phyloP scores from a whole-genome alignment of 2,329 filamentous ascomycete genomes.

The Plectosphaerella cucumerina region DNA sequence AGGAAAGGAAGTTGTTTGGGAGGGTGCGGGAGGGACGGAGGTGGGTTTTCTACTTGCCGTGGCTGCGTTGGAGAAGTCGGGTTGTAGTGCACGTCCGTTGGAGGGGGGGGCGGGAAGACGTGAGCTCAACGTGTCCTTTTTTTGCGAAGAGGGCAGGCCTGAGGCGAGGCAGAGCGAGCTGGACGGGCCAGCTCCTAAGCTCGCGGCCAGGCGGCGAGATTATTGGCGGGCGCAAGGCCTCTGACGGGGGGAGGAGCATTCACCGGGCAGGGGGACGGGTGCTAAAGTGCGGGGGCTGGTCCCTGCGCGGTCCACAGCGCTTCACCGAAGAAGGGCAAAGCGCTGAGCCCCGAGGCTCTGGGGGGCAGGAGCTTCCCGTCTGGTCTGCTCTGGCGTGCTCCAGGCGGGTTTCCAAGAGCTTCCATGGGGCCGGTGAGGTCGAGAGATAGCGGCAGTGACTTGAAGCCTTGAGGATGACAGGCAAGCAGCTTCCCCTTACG shows the following conservation, averaged over 20 bases:
- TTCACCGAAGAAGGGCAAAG: background rate
- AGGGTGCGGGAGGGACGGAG: slow-evolving; percentile 7
- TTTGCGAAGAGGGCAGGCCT: slow-evolving; percentile 11
- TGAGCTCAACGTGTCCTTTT: slow-evolving; percentile 17
- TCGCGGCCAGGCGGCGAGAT: too few species aligned
- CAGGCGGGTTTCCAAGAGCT: slow-evolving; percentile 1
- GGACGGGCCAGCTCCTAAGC: too few species aligned
- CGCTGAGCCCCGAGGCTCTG: background rate
- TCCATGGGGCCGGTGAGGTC: background rate
- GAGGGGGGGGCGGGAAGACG: slow-evolving; percentile 1
- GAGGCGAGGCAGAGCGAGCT: background rate
- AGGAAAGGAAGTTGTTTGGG: slow-evolving; percentile 8
- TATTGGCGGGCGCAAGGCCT: slow-evolving; percentile 1
- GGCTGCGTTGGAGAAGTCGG: background rate
- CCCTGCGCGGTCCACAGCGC: background rate
- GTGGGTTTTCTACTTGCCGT: slow-evolving; percentile 11
- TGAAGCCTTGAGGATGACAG: too few species aligned
- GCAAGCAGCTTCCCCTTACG: too few species aligned
- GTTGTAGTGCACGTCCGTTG: slow-evolving; percentile 4
- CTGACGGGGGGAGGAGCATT: background rate
- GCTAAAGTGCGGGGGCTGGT: slow-evolving; percentile 5
- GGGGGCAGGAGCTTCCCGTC: background rate
- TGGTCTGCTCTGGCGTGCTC: background rate
- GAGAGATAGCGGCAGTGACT: too few species aligned
- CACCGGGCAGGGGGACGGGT: background rate